These are phyloP conservation scores for Penicillium salamii DNA, from an alignment of 495 filamentous ascomycete species.

Conservation along the genomic window DNA sequence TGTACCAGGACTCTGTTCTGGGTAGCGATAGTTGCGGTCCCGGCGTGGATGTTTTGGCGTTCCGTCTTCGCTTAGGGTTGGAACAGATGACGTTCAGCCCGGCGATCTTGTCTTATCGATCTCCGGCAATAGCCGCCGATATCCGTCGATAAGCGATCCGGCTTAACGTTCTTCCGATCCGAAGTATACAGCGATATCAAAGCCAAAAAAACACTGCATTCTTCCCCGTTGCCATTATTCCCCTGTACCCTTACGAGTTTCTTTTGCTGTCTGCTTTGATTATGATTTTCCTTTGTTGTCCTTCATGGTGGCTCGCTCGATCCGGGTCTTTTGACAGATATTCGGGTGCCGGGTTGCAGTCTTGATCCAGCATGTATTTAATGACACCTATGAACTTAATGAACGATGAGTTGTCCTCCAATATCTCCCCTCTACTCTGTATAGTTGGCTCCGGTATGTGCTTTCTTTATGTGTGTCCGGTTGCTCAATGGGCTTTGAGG, in stretches of 20 bases:
- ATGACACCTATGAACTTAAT: conserved; percentile 19
- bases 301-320: conserved; percentile 12
- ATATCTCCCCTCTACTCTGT: neutral
- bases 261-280: conserved; percentile 15
- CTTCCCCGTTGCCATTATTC: conserved; percentile 28
- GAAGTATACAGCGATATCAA: neutral
- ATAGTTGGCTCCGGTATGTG: too few relatives aligned
- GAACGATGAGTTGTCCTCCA: conserved; percentile 10
- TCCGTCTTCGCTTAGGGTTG: conserved; percentile 14
- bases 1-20: conserved; percentile 30
- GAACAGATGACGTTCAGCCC: neutral
- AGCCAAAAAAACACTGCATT: neutral
- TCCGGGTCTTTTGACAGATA: conserved; percentile 4
- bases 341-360: conserved; percentile 7
- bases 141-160: too few relatives aligned
- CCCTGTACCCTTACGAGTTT: conserved; percentile 41
- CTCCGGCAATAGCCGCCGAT: too few relatives aligned
- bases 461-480: too few relatives aligned
- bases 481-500: too few relatives aligned
- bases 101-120: too few relatives aligned
- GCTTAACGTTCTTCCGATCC: neutral
- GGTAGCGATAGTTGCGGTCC: conserved; percentile 30
- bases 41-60: conserved; percentile 30
- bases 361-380: conserved; percentile 7
- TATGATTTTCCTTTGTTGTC: conserved; percentile 28